Evolutionary conservation across 2,329 filamentous ascomycete species (phyloP), one percentile per base, ranked within the genome.

Genomic region (Sporothrix variecibatus): DNA sequence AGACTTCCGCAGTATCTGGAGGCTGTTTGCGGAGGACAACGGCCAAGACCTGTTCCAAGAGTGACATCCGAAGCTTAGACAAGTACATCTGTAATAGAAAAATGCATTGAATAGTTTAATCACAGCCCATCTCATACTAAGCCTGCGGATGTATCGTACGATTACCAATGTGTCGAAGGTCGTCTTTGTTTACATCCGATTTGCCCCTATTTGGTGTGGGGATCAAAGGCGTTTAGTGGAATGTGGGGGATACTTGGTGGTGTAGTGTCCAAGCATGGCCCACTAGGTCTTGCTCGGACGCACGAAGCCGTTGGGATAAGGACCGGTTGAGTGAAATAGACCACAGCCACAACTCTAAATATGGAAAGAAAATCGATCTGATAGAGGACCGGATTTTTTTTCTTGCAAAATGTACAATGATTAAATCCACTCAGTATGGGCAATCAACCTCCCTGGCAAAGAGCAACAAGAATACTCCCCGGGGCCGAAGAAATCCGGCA

Each of bases 1-100:
- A 4, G 65, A 69, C 23, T 69, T 51, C 40, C 34, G 65, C 4
- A 69, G 65, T 26, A 69, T 69, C n/a, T 69, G 46, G 43, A 69
- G 46, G 26, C 26, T 69, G 5, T 69, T 69, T 23, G 12, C 40
- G 17, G 65, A 69, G 65, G 43, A 69, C 12, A 23, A 51, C 28
- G 65, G 65, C 20, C 31, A 11, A 12, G 62, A 46, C 40, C 20
- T 65, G 53, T 28, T 3, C 15, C 28, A 26, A 11, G 53, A 58
- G 23, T 58, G 23, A 58, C 2, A 12, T 34, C 8, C 5, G 34
- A 34, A 8, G 34, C 4, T 34, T 34, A 34, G 34, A 34, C 8
- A 34, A 2, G 34, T 34, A n/a, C n/a, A n/a, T n/a, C n/a, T n/a
- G n/a, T n/a, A n/a, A n/a, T n/a, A 26, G 51, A 56, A 56, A 15